These are phyloP conservation scores for Cryptococcus sp. DNA, from an alignment of 1,284 basidiomycete species.

Conservation along the genomic window DNA sequence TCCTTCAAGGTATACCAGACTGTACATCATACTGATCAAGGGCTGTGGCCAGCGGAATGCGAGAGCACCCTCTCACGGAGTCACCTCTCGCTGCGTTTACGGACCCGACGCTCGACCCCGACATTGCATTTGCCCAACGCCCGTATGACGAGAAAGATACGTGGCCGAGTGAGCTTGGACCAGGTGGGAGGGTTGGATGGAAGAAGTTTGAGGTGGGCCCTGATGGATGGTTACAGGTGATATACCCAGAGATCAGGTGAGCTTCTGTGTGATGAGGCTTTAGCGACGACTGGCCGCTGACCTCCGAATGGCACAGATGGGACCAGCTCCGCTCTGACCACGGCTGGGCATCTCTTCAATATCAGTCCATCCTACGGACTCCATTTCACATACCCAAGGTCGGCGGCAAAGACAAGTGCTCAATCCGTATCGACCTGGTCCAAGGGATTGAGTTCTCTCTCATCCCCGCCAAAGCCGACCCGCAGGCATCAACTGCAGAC, in stretches of 20 bases:
- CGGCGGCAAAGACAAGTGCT: neutral
- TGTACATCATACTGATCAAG: neutral
- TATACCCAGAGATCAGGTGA: slow-evolving; percentile 36
- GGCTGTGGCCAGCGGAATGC: slow-evolving; percentile 33
- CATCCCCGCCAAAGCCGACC: slow-evolving; percentile 17
- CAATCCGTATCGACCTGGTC: slow-evolving; percentile 34
- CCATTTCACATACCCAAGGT: slow-evolving; percentile 15
- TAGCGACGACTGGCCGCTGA: neutral
- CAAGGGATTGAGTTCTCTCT: slow-evolving; percentile 45
- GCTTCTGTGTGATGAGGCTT: slow-evolving; percentile 2
- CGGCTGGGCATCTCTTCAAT: slow-evolving; percentile 48
- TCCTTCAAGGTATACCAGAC: neutral
- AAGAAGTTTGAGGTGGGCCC: slow-evolving; percentile 18
- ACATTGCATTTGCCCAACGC: slow-evolving; percentile 31
- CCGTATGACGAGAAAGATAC: slow-evolving; percentile 19
- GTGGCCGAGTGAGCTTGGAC: slow-evolving; percentile 36
- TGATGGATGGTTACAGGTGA: slow-evolving; percentile 33
- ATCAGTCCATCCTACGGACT: slow-evolving; percentile 33
- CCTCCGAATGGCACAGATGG: slow-evolving; percentile 28
- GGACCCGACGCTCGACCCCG: slow-evolving; percentile 16
- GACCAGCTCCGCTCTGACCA: slow-evolving; percentile 41
- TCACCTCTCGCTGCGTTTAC: slow-evolving; percentile 37
- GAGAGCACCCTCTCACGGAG: slow-evolving; percentile 41
- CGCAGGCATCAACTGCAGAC: neutral
- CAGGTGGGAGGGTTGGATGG: slow-evolving; percentile 39